These are phyloP conservation scores for Yarrowia sp. DNA, from an alignment of 805 yeast genomes.

Conservation along the genomic window DNA sequence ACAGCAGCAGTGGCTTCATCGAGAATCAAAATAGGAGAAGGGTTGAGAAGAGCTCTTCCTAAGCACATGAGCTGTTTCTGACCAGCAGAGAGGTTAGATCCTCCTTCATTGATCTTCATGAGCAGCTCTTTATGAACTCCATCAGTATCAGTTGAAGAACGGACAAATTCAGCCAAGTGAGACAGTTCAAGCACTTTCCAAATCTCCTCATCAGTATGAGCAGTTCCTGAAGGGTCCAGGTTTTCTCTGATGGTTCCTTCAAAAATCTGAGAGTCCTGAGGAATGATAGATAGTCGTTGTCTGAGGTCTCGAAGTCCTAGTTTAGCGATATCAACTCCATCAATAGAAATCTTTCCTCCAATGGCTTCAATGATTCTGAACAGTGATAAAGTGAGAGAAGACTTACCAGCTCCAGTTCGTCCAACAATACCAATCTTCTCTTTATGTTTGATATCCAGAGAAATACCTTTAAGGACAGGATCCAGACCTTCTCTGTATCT, in stretches of 20 bases:
- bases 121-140: slow-evolving; percentile 44
- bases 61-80: slow-evolving; percentile 78
- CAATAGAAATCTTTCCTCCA: slow-evolving; percentile 52
- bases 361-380: slow-evolving; percentile 57
- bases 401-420: slow-evolving; percentile 86
- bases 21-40: slow-evolving; percentile 64
- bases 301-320: slow-evolving; percentile 58
- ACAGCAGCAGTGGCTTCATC: slow-evolving; percentile 84
- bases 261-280: slow-evolving; percentile 68
- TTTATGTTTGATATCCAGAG: slow-evolving; percentile 66
- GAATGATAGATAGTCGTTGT: slow-evolving; percentile 58
- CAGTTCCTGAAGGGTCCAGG: slow-evolving; percentile 58
- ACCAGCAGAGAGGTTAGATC: slow-evolving; percentile 75
- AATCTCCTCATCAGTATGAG: slow-evolving; percentile 49
- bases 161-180: slow-evolving; percentile 54
- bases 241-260: slow-evolving; percentile 61
- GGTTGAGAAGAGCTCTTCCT: slow-evolving; percentile 71
- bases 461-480: slow-evolving; percentile 63
- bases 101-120: slow-evolving; percentile 62
- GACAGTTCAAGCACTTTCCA: slow-evolving; percentile 57
- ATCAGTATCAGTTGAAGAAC: slow-evolving; percentile 15
- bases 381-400: slow-evolving; percentile 73
- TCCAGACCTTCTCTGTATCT: slow-evolving; percentile 66
- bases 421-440: slow-evolving; percentile 85
- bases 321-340: slow-evolving; percentile 52